A percentile compares a stretch with the other conserved stretches of the same genome.
Evolutionary conservation across 306 rosid genomes (phyloP).

Genomic region (Cicer judaicum): DNA sequence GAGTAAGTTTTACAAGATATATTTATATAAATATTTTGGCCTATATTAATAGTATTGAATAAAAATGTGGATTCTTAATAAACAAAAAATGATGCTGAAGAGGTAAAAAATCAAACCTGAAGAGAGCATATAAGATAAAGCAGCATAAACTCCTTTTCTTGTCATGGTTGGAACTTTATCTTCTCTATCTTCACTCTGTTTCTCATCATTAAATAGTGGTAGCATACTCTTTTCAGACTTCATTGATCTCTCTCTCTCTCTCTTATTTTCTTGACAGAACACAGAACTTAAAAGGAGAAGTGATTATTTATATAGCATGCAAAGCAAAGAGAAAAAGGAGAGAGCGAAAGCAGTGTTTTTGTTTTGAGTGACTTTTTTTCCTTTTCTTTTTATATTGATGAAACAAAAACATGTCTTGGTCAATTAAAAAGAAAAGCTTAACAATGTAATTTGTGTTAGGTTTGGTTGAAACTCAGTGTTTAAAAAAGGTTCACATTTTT

Average conservation of each 20-base stretch:
- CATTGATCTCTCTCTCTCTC: slow-evolving; percentile 41
- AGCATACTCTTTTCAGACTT: slow-evolving; percentile 46
- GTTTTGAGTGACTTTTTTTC: no score
- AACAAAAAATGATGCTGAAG: neutral
- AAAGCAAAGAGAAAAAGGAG: slow-evolving; percentile 16
- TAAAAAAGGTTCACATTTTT: no score
- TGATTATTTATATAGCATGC: slow-evolving; percentile 7
- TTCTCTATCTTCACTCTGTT: slow-evolving; percentile 33
- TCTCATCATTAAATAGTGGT: slow-evolving; percentile 45
- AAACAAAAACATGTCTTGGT: no score
- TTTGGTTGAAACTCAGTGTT: no score
- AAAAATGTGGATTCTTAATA: neutral
- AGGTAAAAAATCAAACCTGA: slow-evolving; percentile 53
- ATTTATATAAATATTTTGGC: neutral
- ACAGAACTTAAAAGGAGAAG: slow-evolving; percentile 1
- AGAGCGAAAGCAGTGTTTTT: neutral
- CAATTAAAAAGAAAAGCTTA: no score
- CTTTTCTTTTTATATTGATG: no score
- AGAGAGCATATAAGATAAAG: slow-evolving; percentile 73
- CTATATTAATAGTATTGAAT: neutral
- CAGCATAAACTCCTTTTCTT: slow-evolving; percentile 66
- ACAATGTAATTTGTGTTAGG: no score
- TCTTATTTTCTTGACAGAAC: neutral
- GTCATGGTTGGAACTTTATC: slow-evolving; percentile 54
- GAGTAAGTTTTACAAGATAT: neutral